Base-by-base conservation (phyloP, 73 alveolate species). In the Paramecium caudatum region DNA sequence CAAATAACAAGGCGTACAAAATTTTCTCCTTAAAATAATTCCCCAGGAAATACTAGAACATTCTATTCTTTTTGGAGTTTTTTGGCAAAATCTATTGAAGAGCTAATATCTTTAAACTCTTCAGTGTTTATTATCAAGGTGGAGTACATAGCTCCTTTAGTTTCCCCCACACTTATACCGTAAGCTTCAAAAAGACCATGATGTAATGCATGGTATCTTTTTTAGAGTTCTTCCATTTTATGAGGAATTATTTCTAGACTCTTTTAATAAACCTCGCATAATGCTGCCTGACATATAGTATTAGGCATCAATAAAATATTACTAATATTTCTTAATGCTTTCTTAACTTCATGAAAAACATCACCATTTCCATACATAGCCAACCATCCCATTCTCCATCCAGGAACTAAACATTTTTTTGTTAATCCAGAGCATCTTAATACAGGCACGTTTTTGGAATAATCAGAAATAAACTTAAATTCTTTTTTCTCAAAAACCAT, bases 371-470 rank as follows among this genome's bases (percentile, higher is more conserved):
- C 93, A 19, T 41, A 70, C 17, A 86, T n/a, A 9, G 93, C 84
- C 25, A 86, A 41, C 93, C 93, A 86, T 2, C 90, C 93, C 21
- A 78, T 62, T 86, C 93, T 86, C 93, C 93, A 86, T 8, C 93
- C 93, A 5, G 93, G 93, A 23, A 86, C 93, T 0, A 86, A 43
- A 48, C 93, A 86, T 86, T 61, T 86, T 78, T 86, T 86, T 2
- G 93, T 62, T 37, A 86, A 32, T 23, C 93, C 93, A 12, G 90
- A 63, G 65, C 68, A 43, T 62, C 82, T 61, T 15, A 62, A 49
- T 0, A 86, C 61, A 21, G 93, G 93, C 9, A 86, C 93, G 15
- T 47, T 63, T 25, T 86, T 50, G 23, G 93, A 23, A 43, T 62
- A 63, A 15, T 86, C 87, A 27, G 82, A 47, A 25, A 86, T 37